These are phyloP conservation scores for Sarcodon aspratus DNA, from an alignment of 768 basidiomycete species.

Conservation along the genomic window DNA sequence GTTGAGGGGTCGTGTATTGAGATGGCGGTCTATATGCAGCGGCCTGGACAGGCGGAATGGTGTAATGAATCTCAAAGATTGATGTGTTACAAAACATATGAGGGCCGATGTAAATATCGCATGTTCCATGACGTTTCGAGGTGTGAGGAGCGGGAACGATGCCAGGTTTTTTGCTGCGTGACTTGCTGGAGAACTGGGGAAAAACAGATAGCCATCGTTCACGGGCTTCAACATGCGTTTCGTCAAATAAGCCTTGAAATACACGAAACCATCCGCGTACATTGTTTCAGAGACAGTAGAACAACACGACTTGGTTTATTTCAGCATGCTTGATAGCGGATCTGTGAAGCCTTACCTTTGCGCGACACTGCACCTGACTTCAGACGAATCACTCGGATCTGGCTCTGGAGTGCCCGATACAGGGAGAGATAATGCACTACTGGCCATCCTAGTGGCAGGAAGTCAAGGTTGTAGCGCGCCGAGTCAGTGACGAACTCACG, in stretches of 20 bases:
- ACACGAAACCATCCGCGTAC: conserved; percentile 20
- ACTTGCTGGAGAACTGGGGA: conserved; percentile 59
- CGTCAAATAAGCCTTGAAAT: conserved; percentile 2
- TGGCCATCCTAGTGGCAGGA: background rate
- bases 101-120: conserved; percentile 65
- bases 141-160: conserved; percentile 54
- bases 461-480: background rate
- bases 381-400: too few relatives aligned
- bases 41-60: conserved; percentile 5
- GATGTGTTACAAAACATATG: conserved; percentile 58
- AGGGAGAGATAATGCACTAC: too few relatives aligned
- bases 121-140: conserved; percentile 52
- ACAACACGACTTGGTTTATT: conserved; percentile 40
- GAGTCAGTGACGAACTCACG: background rate
- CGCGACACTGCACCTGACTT: conserved; percentile 25
- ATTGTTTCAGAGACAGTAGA: conserved; percentile 61
- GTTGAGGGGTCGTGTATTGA: conserved; percentile 10
- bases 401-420: too few relatives aligned
- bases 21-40: conserved; percentile 9
- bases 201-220: conserved; percentile 61
- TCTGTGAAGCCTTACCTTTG: conserved; percentile 38
- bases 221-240: conserved; percentile 35
- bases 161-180: conserved; percentile 44
- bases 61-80: conserved; percentile 67
- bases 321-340: background rate